Percentiles rank a stretch among this genome's conserved stretches.
Evolutionary conservation across 306 rosid species (phyloP).

Genomic region (Hippophae tibetana): DNA sequence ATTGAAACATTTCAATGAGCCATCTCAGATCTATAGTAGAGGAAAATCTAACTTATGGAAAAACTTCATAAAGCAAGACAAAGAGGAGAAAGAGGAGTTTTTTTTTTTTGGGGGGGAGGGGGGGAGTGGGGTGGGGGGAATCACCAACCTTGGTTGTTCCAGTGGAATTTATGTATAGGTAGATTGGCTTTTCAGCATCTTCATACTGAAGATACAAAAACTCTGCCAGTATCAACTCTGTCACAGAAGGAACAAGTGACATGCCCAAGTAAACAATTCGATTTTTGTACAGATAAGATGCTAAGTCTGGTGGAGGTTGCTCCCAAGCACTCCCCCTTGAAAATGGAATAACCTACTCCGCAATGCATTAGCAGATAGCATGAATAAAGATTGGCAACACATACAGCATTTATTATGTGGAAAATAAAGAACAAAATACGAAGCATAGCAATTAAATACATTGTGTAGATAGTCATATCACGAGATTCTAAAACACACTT

Average conservation of each 20-base stretch:
- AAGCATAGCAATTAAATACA: too few species aligned
- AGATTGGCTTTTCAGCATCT: conserved; percentile 69
- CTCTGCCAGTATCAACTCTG: conserved; percentile 86
- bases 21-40: background rate
- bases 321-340: conserved; percentile 81
- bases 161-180: conserved; percentile 85
- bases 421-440: too few species aligned
- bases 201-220: conserved; percentile 87
- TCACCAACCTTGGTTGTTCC: conserved; percentile 78
- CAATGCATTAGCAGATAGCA: conserved; percentile 1
- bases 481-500: too few species aligned
- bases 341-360: conserved; percentile 81
- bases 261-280: conserved; percentile 92
- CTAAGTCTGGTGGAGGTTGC: conserved; percentile 94
- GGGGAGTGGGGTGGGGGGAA: background rate
- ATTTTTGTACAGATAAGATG: conserved; percentile 83
- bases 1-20: background rate
- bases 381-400: background rate
- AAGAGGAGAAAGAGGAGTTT: too few species aligned
- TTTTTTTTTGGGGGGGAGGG: background rate
- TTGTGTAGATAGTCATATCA: too few species aligned
- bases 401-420: too few species aligned
- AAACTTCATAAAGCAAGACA: too few species aligned
- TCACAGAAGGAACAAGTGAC: conserved; percentile 88
- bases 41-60: background rate